These are phyloP conservation scores for Diaporthe longicolla DNA, from an alignment of 2,329 filamentous ascomycete genomes.

Conservation along the genomic window DNA sequence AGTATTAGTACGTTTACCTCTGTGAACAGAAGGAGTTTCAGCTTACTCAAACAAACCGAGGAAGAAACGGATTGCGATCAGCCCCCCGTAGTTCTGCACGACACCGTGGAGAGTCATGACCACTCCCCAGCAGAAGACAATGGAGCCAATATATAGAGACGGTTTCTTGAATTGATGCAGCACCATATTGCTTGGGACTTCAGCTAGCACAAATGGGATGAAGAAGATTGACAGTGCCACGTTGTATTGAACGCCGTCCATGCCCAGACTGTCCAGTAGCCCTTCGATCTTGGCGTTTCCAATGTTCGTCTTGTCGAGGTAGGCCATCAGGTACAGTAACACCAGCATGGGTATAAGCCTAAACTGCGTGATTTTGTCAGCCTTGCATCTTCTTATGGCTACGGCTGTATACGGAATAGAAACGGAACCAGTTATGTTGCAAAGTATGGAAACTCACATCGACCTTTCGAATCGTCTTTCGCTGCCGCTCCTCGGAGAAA, in stretches of 20 bases:
- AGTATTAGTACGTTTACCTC: background rate
- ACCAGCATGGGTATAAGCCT: background rate
- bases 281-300: constrained; percentile 63
- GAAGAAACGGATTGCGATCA: constrained; percentile 60
- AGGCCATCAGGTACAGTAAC: constrained; percentile 51
- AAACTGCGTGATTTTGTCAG: background rate
- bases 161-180: constrained; percentile 55
- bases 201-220: constrained; percentile 55
- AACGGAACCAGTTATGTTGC: too few relatives aligned
- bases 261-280: constrained; percentile 57
- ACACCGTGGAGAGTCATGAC: constrained; percentile 63
- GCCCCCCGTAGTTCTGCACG: constrained; percentile 54
- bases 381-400: background rate
- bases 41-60: constrained; percentile 58
- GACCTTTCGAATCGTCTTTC: background rate
- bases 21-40: background rate
- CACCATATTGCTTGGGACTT: constrained; percentile 60
- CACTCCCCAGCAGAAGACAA: constrained; percentile 62
- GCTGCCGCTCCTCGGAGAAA: background rate
- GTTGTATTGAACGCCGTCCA: constrained; percentile 60
- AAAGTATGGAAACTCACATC: background rate
- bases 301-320: constrained; percentile 55
- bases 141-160: constrained; percentile 53
- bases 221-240: constrained; percentile 57
- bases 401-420: too few relatives aligned